A percentile compares a stretch with the other conserved stretches of the same genome.
Evolutionary conservation across 179 eudicot genomes (phyloP).

Genomic region (Silene coronaria): DNA sequence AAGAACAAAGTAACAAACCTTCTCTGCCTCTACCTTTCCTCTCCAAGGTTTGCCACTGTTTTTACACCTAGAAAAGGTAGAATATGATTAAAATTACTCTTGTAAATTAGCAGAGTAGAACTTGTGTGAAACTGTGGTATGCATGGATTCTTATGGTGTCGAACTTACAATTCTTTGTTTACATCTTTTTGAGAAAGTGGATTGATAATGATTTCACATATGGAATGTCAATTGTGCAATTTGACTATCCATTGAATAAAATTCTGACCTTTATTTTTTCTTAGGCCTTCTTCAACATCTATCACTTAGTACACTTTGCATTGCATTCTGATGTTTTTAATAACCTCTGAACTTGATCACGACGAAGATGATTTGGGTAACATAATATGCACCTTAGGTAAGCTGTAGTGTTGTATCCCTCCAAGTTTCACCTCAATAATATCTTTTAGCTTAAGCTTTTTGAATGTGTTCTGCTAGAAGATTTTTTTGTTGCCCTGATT

Average conservation of each 20-base stretch:
- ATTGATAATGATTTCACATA: neutral
- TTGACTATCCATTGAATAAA: neutral
- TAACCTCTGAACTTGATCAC: neutral
- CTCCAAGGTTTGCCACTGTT: no score
- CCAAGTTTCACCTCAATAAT: slow-evolving; percentile 11
- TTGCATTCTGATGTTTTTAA: neutral
- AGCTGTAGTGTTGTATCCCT: neutral
- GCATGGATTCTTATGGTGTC: neutral
- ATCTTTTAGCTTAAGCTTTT: slow-evolving; percentile 12
- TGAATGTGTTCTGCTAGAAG: slow-evolving; percentile 15
- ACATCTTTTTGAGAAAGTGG: neutral
- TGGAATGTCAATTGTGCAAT: neutral
- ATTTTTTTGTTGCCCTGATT: slow-evolving; percentile 7
- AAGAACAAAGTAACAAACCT: no score
- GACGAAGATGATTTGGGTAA: neutral
- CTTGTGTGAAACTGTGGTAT: no score
- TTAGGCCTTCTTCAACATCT: neutral
- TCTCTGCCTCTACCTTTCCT: no score
- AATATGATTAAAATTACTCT: no score
- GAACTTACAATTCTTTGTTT: neutral
- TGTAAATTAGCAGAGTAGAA: no score
- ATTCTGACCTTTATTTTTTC: neutral
- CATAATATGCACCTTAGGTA: slow-evolving; percentile 13
- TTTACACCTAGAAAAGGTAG: no score
- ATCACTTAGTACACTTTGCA: neutral